Evolutionary conservation across 2,329 filamentous ascomycete genomes (phyloP).

Genomic region (Colletotrichum tabaci): DNA sequence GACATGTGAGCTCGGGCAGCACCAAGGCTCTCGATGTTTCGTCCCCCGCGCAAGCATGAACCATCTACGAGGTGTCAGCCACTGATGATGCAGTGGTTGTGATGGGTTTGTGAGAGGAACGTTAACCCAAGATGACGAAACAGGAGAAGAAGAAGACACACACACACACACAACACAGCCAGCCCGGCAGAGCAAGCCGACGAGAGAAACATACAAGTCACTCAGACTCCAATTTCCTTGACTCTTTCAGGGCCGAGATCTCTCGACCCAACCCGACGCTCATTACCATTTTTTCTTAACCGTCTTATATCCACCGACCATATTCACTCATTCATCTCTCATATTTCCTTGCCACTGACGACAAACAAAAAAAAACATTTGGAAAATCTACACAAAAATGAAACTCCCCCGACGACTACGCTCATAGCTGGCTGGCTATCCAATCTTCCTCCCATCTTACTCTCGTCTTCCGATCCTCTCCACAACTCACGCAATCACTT

Average conservation of each 20-base stretch:
- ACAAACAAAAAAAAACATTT: constrained; percentile 40
- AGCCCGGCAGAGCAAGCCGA: constrained; percentile 25
- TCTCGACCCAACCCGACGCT: constrained; percentile 25
- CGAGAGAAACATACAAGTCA: constrained; percentile 31
- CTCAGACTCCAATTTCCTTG: constrained; percentile 25
- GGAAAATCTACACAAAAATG: constrained; percentile 25
- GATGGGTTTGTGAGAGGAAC: constrained; percentile 7
- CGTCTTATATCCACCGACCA: constrained; percentile 45
- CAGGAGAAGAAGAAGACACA: no score
- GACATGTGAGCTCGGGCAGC: constrained; percentile 84
- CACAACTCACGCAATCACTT: background rate
- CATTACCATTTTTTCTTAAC: constrained; percentile 38
- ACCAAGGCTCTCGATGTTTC: constrained; percentile 80
- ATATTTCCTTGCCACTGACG: constrained; percentile 50
- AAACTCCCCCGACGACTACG: background rate
- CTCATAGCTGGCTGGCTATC: constrained; percentile 35
- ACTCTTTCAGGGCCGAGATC: background rate
- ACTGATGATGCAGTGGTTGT: constrained; percentile 22
- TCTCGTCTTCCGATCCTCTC: background rate
- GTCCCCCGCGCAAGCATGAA: constrained; percentile 70
- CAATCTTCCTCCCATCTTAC: background rate
- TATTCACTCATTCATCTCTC: constrained; percentile 51
- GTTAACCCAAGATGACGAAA: constrained; percentile 19
- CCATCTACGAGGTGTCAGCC: constrained; percentile 20
- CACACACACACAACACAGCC: constrained; percentile 12